Base-by-base conservation (phyloP, 2,329 filamentous ascomycete species). In the Catunica adiposa region DNA sequence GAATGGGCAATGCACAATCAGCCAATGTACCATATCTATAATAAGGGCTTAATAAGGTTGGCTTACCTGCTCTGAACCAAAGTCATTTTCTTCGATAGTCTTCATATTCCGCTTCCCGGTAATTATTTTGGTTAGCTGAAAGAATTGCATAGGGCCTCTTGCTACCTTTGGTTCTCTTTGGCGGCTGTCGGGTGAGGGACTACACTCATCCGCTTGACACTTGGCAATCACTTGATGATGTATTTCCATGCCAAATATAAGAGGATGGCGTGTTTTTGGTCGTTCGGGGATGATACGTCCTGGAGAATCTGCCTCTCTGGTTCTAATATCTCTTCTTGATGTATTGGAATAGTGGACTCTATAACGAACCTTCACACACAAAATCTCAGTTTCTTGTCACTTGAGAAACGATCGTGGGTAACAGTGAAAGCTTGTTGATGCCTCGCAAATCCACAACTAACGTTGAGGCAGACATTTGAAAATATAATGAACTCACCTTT, bases 81-180 rank as follows among this genome's bases (percentile, higher is more conserved):
- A 68, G 48, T 69, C 67, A 0, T 70, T 67, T 6, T 66, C 62
- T 1, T 67, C 62, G 25, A 75, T 58, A 3, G 63, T 60, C 14
- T 71, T 71, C 48, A 83, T 68, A 15, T 76, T 70, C 79, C 82
- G 51, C 42, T 58, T 58, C 25, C 22, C 20, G 5, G 17, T n/a
- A 11, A 5, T 14, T 22, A 20, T 25, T 20, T 23, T 38, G 17
- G 50, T 52, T 52, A 52, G 50, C 34, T 38, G 22, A 14, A 38
- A 25, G 11, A 37, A 25, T 38, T 22, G n/a, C 17, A 17, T 38
- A 11, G 29, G 31, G 9, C 20, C 38, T 22, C 9, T n/a, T 25
- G 22, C 11, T 48, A 48, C 44, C 44, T 48, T 48, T 17, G 44
- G 9, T 25, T 44, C 4, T 17, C 20, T 7, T 2, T 44, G n/a